Percentiles rank a stretch among this genome's conserved stretches.
phyloP scores from a whole-genome alignment of 73 alveolate genomes.

The Paramecium bursaria region DNA sequence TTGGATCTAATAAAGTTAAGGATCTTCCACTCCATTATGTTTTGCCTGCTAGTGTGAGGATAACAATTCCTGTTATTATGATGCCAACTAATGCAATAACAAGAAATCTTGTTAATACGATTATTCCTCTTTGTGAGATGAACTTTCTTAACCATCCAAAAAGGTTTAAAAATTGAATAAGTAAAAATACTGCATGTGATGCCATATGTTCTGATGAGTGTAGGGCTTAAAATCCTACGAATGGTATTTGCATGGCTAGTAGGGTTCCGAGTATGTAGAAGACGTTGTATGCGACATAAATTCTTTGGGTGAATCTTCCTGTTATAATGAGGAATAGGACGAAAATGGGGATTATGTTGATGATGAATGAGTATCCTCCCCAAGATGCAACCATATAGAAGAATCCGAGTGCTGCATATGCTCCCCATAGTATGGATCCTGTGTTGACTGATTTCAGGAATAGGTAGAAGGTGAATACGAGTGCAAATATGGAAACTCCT shows the following conservation, averaged over 20 bases:
- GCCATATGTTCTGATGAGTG: constrained; percentile 90
- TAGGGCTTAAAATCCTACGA: constrained; percentile 88
- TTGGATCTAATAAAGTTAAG: constrained; percentile 88
- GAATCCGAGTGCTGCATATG: constrained; percentile 75
- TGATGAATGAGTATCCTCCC: constrained; percentile 97
- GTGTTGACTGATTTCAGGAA: constrained; percentile 88
- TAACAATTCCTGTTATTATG: constrained; percentile 73
- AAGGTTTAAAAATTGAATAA: constrained; percentile 75
- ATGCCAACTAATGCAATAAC: constrained; percentile 74
- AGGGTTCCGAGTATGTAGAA: constrained; percentile 92
- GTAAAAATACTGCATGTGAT: constrained; percentile 88
- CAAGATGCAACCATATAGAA: constrained; percentile 93
- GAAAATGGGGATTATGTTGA: constrained; percentile 92
- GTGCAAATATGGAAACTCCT: constrained; percentile 93
- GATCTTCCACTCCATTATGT: constrained; percentile 89
- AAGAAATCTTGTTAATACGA: constrained; percentile 74
- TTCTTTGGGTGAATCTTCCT: constrained; percentile 87
- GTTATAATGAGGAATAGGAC: constrained; percentile 84
- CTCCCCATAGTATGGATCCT: constrained; percentile 82
- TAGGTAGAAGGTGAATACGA: constrained; percentile 85
- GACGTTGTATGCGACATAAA: constrained; percentile 89
- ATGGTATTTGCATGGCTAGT: constrained; percentile 94
- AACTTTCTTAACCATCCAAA: constrained; percentile 77
- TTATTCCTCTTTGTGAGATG: constrained; percentile 77
- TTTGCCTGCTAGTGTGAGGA: constrained; percentile 79